Base-by-base conservation (phyloP, 352 stramenopile genomes). In the Phytophthora sansomeana region DNA sequence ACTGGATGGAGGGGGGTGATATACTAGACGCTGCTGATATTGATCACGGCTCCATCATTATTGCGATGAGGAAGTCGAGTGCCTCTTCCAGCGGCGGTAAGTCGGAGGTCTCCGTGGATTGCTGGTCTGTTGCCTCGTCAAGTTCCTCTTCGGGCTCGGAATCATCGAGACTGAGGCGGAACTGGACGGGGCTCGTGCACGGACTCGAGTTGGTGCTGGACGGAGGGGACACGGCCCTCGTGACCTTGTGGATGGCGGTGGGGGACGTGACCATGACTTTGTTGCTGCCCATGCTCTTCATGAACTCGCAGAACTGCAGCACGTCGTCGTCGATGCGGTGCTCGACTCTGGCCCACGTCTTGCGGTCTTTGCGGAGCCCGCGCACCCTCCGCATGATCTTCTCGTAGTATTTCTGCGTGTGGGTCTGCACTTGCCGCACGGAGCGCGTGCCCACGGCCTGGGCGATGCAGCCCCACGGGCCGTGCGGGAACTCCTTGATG, bases 261-360 rank as follows among this genome's bases (percentile, higher is more conserved):
- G 52, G 44, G 21, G 65, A 63, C 24, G 43, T 73, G 13, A 73
- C 53, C 41, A 70, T 66, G 52, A 60, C 57, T 56, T 69, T 69
- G 51, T 65, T 72, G 47, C 63, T 73, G 47, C 63, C 58, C 63
- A 73, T 76, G 28, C 48, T 67, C 48, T 62, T 77, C 71, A 83
- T 83, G 48, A 81, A 77, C 30, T 83, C 62, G 54, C 76, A 84
- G 61, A 84, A 84, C 42, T 69, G 60, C 30, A 84, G 53, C 52
- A 81, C 74, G 49, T 85, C 77, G 48, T 80, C 61, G 28, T 91
- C 80, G 58, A 91, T 78, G 38, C 78, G 80, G 59, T 89, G 82
- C 56, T 89, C 80, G 13, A 75, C 61, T n/a, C 82, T 62, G 5
- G 72, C 68, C 62, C 71, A 80, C 17, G 59, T 82, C 63, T 76